These are phyloP conservation scores for Stemphylium vesicarium DNA, from an alignment of 2,329 filamentous ascomycete genomes.

Conservation along the genomic window DNA sequence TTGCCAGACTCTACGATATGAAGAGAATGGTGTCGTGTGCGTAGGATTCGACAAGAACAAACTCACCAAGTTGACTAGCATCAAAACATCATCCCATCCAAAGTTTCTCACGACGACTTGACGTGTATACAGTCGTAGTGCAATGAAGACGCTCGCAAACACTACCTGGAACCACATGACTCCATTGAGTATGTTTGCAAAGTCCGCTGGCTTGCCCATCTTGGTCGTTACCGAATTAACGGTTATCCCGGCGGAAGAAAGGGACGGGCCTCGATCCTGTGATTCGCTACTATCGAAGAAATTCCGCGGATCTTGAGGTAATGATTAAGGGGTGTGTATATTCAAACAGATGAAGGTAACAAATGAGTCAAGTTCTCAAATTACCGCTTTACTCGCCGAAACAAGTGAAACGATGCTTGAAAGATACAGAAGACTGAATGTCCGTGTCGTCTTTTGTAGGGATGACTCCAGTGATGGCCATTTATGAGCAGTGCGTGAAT, in stretches of 20 bases:
- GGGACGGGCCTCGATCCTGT: neutral
- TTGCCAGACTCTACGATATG: neutral
- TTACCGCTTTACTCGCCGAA: neutral
- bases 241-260: neutral
- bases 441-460: neutral
- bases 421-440: neutral
- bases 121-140: constrained; percentile 36
- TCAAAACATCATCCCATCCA: constrained; percentile 41
- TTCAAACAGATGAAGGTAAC: neutral
- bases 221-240: neutral
- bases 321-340: too few species aligned
- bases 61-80: constrained; percentile 36
- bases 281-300: neutral
- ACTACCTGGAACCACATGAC: constrained; percentile 42
- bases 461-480: neutral
- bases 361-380: neutral
- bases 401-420: neutral
- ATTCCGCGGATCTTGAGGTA: neutral
- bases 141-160: constrained; percentile 33
- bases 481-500: neutral
- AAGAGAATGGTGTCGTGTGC: neutral
- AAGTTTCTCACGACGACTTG: constrained; percentile 34
- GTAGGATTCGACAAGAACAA: neutral
- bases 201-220: constrained; percentile 33
- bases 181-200: constrained; percentile 31